A percentile compares a stretch with the other conserved stretches of the same genome.
These are phyloP conservation scores for Petasospora rhodanensis DNA, from an alignment of 1,139 yeast genomes.

Conservation along the genomic window DNA sequence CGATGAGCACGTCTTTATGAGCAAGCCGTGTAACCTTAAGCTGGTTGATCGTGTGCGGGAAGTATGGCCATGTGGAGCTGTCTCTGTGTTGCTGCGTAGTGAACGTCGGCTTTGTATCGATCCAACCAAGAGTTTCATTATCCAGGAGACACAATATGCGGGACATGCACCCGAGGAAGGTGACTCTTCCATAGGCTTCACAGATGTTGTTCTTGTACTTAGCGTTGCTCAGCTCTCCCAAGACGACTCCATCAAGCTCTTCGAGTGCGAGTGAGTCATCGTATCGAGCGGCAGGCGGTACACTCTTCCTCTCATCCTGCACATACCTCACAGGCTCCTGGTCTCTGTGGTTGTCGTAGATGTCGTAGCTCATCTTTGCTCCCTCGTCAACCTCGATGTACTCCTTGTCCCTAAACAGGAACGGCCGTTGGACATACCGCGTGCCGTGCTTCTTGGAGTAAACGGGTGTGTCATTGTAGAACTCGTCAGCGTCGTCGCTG, in stretches of 20 bases:
- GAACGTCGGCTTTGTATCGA: slow-evolving; percentile 15
- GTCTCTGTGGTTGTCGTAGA: slow-evolving; percentile 16
- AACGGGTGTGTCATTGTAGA: slow-evolving; percentile 6
- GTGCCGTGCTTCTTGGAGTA: slow-evolving; percentile 8
- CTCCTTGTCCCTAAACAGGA: slow-evolving; percentile 6
- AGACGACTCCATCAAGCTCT: background rate
- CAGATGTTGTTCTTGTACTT: slow-evolving; percentile 20
- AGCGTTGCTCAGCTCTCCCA: slow-evolving; percentile 1
- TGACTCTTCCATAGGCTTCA: slow-evolving; percentile 10
- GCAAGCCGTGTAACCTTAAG: slow-evolving; percentile 31
- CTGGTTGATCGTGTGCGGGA: slow-evolving; percentile 56
- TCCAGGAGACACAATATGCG: slow-evolving; percentile 9
- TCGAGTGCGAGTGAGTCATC: slow-evolving; percentile 13
- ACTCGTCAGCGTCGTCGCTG: slow-evolving; percentile 10
- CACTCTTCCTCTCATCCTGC: background rate
- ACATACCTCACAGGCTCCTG: slow-evolving; percentile 3
- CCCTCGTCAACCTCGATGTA: slow-evolving; percentile 9
- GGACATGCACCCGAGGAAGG: slow-evolving; percentile 15
- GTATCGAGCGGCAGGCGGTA: slow-evolving; percentile 9
- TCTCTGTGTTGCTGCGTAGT: slow-evolving; percentile 15
- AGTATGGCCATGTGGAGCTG: slow-evolving; percentile 44
- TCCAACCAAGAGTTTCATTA: slow-evolving; percentile 3
- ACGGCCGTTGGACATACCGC: slow-evolving; percentile 11
- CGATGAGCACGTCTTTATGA: slow-evolving; percentile 38
- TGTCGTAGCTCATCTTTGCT: slow-evolving; percentile 10